Evolutionary conservation across 495 filamentous ascomycete species (phyloP).

Genomic region (Talaromyces trachyspermus): DNA sequence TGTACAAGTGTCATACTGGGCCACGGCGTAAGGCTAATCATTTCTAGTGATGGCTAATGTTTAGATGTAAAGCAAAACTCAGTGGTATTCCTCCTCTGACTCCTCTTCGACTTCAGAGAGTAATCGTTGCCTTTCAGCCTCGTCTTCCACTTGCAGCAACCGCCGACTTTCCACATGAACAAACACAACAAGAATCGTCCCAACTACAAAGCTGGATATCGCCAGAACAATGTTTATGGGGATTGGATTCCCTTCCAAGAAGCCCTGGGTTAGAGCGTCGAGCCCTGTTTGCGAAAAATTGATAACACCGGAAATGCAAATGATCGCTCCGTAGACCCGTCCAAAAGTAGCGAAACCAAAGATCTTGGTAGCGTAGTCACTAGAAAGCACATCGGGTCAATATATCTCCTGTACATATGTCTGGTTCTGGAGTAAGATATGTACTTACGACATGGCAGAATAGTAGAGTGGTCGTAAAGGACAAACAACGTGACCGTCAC

Average conservation of each 20-base stretch:
- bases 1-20: too few species aligned
- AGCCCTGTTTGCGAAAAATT: constrained; percentile 80
- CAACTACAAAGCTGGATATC: constrained; percentile 52
- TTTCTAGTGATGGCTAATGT: too few species aligned
- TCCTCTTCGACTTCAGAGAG: constrained; percentile 20
- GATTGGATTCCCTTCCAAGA: constrained; percentile 63
- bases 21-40: too few species aligned
- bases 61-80: too few species aligned
- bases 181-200: constrained; percentile 50
- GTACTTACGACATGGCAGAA: constrained; percentile 45
- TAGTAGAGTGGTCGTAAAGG: constrained; percentile 44
- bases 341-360: constrained; percentile 93
- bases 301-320: constrained; percentile 76
- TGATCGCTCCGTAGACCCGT: constrained; percentile 85
- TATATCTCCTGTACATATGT: background rate
- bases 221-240: constrained; percentile 71
- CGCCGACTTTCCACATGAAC: constrained; percentile 36
- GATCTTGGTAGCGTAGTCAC: constrained; percentile 87
- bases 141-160: constrained; percentile 11
- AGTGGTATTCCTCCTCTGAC: constrained; percentile 17
- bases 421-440: background rate
- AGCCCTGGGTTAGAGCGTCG: constrained; percentile 70
- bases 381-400: constrained; percentile 21
- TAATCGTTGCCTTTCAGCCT: constrained; percentile 27
- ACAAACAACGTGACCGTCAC: constrained; percentile 71